These are phyloP conservation scores for Pontederia crassipes DNA, from an alignment of 176 grass and related monocot genomes.

Conservation along the genomic window DNA sequence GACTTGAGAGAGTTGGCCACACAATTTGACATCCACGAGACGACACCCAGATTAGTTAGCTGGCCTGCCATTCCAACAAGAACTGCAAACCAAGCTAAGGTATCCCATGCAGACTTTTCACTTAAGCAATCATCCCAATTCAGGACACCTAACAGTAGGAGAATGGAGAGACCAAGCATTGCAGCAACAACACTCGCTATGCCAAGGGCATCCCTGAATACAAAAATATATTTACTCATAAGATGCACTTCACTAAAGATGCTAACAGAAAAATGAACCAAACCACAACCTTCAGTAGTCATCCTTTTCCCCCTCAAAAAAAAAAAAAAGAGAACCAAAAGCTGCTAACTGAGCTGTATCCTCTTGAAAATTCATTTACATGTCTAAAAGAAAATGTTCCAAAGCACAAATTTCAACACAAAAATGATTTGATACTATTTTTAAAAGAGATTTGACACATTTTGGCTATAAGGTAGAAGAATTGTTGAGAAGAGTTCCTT, in stretches of 20 bases:
- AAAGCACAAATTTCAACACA: no score
- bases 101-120: slow-evolving; percentile 92
- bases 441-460: no score
- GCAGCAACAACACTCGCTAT: slow-evolving; percentile 74
- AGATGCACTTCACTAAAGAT: not conserved
- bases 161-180: slow-evolving; percentile 82
- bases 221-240: slow-evolving; percentile 4
- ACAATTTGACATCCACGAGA: slow-evolving; percentile 96
- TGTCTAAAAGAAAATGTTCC: no score
- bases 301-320: no score
- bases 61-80: slow-evolving; percentile 97
- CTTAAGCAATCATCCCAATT: slow-evolving; percentile 96
- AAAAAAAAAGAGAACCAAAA: not conserved
- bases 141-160: slow-evolving; percentile 80
- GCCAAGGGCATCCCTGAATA: slow-evolving; percentile 44
- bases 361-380: not conserved
- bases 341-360: not conserved
- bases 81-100: slow-evolving; percentile 96
- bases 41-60: slow-evolving; percentile 87
- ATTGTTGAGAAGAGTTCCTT: no score
- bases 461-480: no score
- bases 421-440: no score
- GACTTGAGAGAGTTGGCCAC: no score
- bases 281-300: no score
- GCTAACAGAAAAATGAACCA: not conserved